These are phyloP conservation scores for Dissophora globulifera DNA, from an alignment of 192 early-diverging fungal genomes.

Conservation along the genomic window DNA sequence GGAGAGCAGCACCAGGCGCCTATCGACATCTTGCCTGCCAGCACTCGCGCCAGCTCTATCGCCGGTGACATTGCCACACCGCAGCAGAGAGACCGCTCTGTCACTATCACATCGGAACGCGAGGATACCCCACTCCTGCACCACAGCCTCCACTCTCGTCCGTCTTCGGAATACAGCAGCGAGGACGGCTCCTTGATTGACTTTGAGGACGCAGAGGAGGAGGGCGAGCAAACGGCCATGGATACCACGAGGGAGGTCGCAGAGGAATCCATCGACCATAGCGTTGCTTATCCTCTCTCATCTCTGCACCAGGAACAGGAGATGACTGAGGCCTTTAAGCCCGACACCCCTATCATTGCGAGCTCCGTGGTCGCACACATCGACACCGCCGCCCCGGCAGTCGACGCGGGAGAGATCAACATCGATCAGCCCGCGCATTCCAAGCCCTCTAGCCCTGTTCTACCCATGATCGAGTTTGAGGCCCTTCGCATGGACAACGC, in stretches of 20 bases:
- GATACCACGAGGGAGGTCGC: no score
- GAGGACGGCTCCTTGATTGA: constrained; percentile 49
- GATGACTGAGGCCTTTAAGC: constrained; percentile 16
- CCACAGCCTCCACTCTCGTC: neutral
- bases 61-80: neutral
- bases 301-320: constrained; percentile 36
- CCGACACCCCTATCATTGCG: constrained; percentile 18
- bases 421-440: neutral
- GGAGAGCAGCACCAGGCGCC: no score
- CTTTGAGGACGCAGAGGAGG: constrained; percentile 22
- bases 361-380: constrained; percentile 2
- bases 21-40: neutral
- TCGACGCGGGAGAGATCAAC: no score
- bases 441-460: constrained; percentile 16
- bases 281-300: constrained; percentile 8
- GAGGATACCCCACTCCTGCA: constrained; percentile 6
- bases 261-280: constrained; percentile 14
- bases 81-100: constrained; percentile 11
- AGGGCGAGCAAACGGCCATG: no score
- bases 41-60: constrained; percentile 6
- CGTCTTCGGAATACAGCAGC: constrained; percentile 2
- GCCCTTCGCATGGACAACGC: constrained; percentile 33
- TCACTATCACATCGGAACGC: constrained; percentile 15
- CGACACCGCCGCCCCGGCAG: neutral
- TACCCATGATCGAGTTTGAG: constrained; percentile 43